A percentile compares a stretch with the other conserved stretches of the same genome.
Conservation (phyloP, 345 rosid species). For the Populus pruinosa region DNA sequence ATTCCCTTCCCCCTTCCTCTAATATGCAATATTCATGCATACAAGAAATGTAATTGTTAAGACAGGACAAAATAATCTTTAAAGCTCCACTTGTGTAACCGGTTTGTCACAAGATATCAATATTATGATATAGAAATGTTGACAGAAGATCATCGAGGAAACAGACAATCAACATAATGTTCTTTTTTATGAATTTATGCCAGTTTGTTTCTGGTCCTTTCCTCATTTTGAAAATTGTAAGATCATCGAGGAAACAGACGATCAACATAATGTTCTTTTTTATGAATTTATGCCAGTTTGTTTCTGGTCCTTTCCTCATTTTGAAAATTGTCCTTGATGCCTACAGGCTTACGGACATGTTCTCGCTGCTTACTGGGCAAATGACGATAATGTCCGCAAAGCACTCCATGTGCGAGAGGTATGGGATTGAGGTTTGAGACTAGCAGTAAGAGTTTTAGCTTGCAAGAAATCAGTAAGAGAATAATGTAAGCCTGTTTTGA, state of each 20-base stretch:
- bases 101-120: background rate
- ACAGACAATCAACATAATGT: too few species aligned
- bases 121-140: background rate
- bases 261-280: too few species aligned
- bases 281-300: background rate
- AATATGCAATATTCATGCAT: too few species aligned
- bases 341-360: background rate
- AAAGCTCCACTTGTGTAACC: background rate
- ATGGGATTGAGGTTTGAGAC: background rate
- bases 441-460: background rate
- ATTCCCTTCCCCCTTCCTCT: background rate
- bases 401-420: too few species aligned
- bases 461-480: background rate
- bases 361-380: background rate
- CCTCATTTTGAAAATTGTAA: background rate
- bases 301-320: background rate
- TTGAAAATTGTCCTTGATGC: too few species aligned
- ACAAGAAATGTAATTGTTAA: background rate
- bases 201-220: background rate
- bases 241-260: background rate
- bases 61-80: too few species aligned
- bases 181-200: too few species aligned
- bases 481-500: background rate
- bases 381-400: background rate
- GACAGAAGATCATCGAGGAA: background rate